These are phyloP conservation scores for Boletus rex-veris DNA, from an alignment of 768 basidiomycete species.

Conservation along the genomic window DNA sequence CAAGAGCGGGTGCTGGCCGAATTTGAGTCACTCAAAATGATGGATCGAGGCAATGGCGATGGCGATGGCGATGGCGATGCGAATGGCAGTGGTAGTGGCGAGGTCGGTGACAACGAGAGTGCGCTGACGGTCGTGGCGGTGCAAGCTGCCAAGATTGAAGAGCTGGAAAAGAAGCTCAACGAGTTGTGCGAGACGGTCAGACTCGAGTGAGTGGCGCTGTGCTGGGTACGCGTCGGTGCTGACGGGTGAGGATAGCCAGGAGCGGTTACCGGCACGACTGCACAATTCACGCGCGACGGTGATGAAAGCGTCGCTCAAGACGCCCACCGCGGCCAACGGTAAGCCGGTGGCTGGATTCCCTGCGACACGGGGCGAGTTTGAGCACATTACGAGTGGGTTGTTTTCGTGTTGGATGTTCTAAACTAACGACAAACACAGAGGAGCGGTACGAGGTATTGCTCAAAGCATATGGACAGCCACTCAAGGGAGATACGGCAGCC, in stretches of 20 bases:
- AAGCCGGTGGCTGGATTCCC: slow-evolving; percentile 38
- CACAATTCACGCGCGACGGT: slow-evolving; percentile 33
- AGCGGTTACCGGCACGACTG: slow-evolving; percentile 36
- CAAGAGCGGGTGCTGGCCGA: slow-evolving; percentile 34
- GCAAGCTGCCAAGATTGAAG: slow-evolving; percentile 21
- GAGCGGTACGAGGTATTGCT: slow-evolving; percentile 40
- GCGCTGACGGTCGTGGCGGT: slow-evolving; percentile 12
- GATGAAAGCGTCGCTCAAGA: slow-evolving; percentile 32
- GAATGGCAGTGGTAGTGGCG: too few relatives aligned
- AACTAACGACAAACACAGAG: slow-evolving; percentile 21
- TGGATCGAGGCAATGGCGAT: too few relatives aligned
- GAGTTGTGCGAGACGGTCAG: slow-evolving; percentile 29
- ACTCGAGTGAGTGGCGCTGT: slow-evolving; percentile 29
- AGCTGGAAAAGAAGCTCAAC: slow-evolving; percentile 36
- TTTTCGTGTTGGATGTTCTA: too few relatives aligned
- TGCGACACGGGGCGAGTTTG: slow-evolving; percentile 40
- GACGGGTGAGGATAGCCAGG: slow-evolving; percentile 26
- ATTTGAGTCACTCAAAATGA: slow-evolving; percentile 23
- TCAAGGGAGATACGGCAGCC: slow-evolving; percentile 39
- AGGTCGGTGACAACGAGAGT: too few relatives aligned
- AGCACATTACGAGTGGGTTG: slow-evolving; percentile 40
- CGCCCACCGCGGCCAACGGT: slow-evolving; percentile 31
- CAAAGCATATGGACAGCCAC: slow-evolving; percentile 32
- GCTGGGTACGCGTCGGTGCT: too few relatives aligned
- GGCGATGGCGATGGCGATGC: too few relatives aligned